Evolutionary conservation across 148 eudicot genomes (phyloP), one percentile per base, ranked within the genome.

Genomic region (Rhododendron williamsianum): DNA sequence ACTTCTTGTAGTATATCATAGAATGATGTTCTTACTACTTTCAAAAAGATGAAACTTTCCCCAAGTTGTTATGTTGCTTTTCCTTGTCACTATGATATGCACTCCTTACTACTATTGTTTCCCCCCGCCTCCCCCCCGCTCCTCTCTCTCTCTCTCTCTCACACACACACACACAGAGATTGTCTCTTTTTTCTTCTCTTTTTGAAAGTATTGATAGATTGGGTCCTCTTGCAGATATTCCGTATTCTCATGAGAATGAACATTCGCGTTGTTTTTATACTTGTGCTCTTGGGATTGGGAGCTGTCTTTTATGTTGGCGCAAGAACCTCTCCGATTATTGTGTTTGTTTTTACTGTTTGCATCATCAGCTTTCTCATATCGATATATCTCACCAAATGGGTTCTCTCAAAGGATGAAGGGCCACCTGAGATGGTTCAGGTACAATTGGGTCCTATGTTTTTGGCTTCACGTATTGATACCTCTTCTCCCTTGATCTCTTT

Each of bases 391-490:
- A 91, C 95, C 41, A 97, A 95, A 90, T 97, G 99, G 99, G 99
- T 97, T 56, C 93, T 97, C 41, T 16, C 94, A 56, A 97, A 97
- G 91, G 99, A 97, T 88, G 99, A 97, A 89, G 99, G 99, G 84
- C 99, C 99, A 84, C 95, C 96, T 71, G 99, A 97, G 89, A 97
- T 97, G 99, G 93, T 85, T 56, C 91, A 95, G 99, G 99, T 97
- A 91, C 80, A 83, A 79, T 35, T 76, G 58, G 77, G 27, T 78
- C 84, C 79, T 58, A 30, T 27, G 48, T 21, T 54, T 84, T 35
- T 83, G 12, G n/a, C 54, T 18, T 60, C 65, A 25, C 4, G 13
- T 69, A 52, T 74, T 51, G 25, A n/a, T 51, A 25, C 25, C 48
- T 11, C 51, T 7, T 81, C 56, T 80, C 63, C n/a, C 74, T 60